phyloP scores from a whole-genome alignment of 169 alveolate species.

The Eimeria necatrix region DNA sequence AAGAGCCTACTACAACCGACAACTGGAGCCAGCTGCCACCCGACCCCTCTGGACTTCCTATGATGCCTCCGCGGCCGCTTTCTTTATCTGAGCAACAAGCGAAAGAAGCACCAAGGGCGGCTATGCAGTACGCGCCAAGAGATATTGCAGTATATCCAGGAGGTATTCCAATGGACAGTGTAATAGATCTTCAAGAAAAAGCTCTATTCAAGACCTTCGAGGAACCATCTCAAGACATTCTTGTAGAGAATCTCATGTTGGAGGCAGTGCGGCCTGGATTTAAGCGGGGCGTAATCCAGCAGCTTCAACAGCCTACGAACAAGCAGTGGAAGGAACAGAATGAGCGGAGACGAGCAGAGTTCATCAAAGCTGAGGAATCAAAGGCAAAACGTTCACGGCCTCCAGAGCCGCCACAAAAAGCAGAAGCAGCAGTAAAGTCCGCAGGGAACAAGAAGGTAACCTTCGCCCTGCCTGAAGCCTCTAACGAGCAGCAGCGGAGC shows the following conservation, averaged over 20 bases:
- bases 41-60: slow-evolving; percentile 65
- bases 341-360: not conserved
- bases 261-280: slow-evolving; percentile 72
- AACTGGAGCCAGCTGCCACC: slow-evolving; percentile 20
- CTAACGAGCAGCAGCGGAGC: not conserved
- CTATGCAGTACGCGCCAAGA: slow-evolving; percentile 39
- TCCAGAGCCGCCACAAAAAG: not conserved
- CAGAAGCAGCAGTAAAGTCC: not conserved
- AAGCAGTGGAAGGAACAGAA: slow-evolving; percentile 57
- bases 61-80: slow-evolving; percentile 54
- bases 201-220: slow-evolving; percentile 15
- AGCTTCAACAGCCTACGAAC: slow-evolving; percentile 67
- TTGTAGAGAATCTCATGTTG: slow-evolving; percentile 72
- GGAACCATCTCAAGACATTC: slow-evolving; percentile 20
- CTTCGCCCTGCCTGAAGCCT: slow-evolving; percentile 2
- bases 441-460: slow-evolving; percentile 50
- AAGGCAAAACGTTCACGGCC: not conserved
- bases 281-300: slow-evolving; percentile 44
- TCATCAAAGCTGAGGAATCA: not conserved
- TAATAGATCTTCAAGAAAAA: slow-evolving; percentile 65
- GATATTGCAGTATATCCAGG: slow-evolving; percentile 62
- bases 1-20: not conserved
- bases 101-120: slow-evolving; percentile 42
- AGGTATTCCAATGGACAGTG: slow-evolving; percentile 35
- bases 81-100: slow-evolving; percentile 50